Percentiles rank a stretch among this genome's conserved stretches.
These are phyloP conservation scores for Komagataella kurtzmanii DNA, from an alignment of 805 yeast genomes.

Conservation along the genomic window DNA sequence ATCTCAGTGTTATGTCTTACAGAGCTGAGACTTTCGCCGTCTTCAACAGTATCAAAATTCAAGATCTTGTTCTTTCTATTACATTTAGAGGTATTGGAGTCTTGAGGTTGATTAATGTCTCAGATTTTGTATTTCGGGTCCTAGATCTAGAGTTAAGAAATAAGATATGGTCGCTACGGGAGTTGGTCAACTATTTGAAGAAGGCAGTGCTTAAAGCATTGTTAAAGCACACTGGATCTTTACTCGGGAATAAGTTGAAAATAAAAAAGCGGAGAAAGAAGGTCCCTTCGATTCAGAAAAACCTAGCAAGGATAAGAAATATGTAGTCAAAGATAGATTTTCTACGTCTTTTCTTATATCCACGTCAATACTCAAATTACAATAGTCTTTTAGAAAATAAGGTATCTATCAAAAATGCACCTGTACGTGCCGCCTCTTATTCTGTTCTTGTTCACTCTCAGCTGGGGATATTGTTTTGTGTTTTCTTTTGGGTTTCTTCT, in stretches of 20 bases:
- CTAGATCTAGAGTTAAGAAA: conserved; percentile 49
- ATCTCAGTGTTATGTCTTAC: conserved; percentile 47
- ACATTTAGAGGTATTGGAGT: conserved; percentile 71
- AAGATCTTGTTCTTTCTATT: conserved; percentile 40
- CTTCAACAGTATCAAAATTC: conserved; percentile 42
- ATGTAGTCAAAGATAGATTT: conserved; percentile 1
- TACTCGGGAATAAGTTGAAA: conserved; percentile 59
- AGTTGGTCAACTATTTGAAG: conserved; percentile 47
- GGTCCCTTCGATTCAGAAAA: conserved; percentile 1
- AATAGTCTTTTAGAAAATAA: neutral
- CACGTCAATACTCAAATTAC: neutral
- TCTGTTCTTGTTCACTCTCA: conserved; percentile 7
- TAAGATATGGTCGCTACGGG: conserved; percentile 62
- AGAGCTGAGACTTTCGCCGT: conserved; percentile 67
- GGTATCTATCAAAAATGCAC: conserved; percentile 11
- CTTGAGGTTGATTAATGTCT: conserved; percentile 60
- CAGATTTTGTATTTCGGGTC: conserved; percentile 50
- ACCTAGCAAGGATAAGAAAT: neutral
- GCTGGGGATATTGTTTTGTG: conserved; percentile 9
- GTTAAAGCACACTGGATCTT: conserved; percentile 57
- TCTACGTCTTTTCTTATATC: neutral
- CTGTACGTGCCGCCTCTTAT: conserved; percentile 18
- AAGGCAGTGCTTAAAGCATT: conserved; percentile 48
- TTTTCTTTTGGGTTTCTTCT: conserved; percentile 15
- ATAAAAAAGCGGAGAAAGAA: conserved; percentile 7